Conservation (phyloP, 352 stramenopile genomes). For the Phytopythium sindhum region DNA sequence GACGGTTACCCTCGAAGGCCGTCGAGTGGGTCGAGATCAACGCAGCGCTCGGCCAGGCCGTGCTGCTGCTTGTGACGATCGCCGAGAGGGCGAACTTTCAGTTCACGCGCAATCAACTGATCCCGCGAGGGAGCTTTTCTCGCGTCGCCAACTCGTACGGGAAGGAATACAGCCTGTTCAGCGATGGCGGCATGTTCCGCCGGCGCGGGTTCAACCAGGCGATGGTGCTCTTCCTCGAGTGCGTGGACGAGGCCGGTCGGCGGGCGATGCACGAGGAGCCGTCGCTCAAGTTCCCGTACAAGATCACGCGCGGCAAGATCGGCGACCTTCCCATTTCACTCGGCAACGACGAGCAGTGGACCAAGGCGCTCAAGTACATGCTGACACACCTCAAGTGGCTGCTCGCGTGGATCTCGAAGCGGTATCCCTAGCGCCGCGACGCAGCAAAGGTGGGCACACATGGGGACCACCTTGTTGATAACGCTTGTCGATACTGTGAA, state of each 20-base stretch:
- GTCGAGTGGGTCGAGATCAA: conserved; percentile 92
- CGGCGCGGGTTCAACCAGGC: conserved; percentile 90
- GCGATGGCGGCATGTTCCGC: conserved; percentile 84
- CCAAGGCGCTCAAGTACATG: conserved; percentile 90
- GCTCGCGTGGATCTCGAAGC: conserved; percentile 90
- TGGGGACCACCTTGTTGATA: neutral
- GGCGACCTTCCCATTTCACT: conserved; percentile 86
- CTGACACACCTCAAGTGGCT: conserved; percentile 93
- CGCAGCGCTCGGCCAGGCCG: conserved; percentile 78
- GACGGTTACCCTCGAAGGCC: conserved; percentile 69
- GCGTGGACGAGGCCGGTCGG: conserved; percentile 80
- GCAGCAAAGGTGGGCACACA: neutral
- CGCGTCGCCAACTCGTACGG: conserved; percentile 85
- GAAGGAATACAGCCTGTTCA: conserved; percentile 79
- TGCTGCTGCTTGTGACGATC: conserved; percentile 82
- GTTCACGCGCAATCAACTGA: conserved; percentile 78
- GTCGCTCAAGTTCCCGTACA: conserved; percentile 88
- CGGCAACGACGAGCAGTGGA: conserved; percentile 91
- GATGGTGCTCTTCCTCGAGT: conserved; percentile 89
- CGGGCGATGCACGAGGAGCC: conserved; percentile 88
- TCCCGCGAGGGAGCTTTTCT: conserved; percentile 83
- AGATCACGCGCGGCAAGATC: conserved; percentile 89
- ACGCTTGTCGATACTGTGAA: neutral
- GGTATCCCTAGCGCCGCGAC: conserved; percentile 32
- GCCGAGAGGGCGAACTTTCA: conserved; percentile 76